Conservation (phyloP, 192 early-diverging fungal species). For the Backusella circina region DNA sequence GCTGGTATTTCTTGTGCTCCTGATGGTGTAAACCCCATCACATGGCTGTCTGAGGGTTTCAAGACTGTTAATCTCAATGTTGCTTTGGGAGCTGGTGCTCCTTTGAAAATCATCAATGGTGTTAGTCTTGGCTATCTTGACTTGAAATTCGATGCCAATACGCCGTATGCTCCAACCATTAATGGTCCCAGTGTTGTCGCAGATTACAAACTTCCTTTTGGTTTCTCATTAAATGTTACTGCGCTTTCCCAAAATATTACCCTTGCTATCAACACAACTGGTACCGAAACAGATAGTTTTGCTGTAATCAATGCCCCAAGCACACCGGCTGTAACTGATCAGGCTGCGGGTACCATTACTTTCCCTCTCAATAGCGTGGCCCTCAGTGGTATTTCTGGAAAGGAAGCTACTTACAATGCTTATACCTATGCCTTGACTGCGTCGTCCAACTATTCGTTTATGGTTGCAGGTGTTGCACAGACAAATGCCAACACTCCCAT, state of each 20-base stretch:
- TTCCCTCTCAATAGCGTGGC: conserved; percentile 43
- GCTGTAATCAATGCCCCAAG: conserved; percentile 20
- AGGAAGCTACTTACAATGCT: conserved; percentile 46
- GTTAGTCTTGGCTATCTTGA: conserved; percentile 50
- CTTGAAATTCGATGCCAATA: conserved; percentile 40
- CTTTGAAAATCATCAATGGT: conserved; percentile 48
- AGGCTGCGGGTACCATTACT: conserved; percentile 38
- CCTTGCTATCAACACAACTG: conserved; percentile 22
- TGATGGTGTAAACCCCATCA: conserved; percentile 41
- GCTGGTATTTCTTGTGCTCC: conserved; percentile 48
- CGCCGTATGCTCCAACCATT: conserved; percentile 47
- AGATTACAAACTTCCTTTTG: conserved; percentile 55
- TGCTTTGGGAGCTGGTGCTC: conserved; percentile 32
- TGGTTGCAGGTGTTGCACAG: conserved; percentile 42
- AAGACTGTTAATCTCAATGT: conserved; percentile 49
- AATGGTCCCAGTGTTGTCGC: conserved; percentile 45
- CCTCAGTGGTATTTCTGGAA: conserved; percentile 38
- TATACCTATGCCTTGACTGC: conserved; percentile 48
- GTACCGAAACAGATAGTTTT: conserved; percentile 24
- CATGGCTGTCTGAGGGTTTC: conserved; percentile 48
- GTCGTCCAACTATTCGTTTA: conserved; percentile 32
- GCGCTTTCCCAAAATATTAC: conserved; percentile 50
- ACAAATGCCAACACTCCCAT: conserved; percentile 52
- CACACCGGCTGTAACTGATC: conserved; percentile 33
- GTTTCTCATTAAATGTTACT: conserved; percentile 53